Conservation (phyloP, 2,329 filamentous ascomycete species). For the Botryotinia narcissicola region DNA sequence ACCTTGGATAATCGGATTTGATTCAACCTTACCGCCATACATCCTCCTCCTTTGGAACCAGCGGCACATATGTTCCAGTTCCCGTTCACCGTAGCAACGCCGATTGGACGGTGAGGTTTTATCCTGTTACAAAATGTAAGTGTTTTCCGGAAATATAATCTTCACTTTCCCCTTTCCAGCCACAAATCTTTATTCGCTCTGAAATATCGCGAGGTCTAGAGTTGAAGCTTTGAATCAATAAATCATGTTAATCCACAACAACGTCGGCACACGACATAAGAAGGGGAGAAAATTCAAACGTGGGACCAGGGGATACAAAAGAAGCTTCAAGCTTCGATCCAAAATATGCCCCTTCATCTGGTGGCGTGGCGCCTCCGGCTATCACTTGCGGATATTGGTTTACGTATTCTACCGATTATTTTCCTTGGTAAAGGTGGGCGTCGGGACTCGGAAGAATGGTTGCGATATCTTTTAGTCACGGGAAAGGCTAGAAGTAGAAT, state of each 20-base stretch:
- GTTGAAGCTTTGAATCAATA: not conserved
- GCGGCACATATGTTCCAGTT: not conserved
- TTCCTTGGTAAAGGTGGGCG: not conserved
- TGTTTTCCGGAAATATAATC: not conserved
- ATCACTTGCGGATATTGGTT: not conserved
- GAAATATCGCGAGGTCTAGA: not conserved
- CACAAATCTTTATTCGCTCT: not conserved
- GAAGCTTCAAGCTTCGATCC: constrained; percentile 1
- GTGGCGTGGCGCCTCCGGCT: constrained; percentile 15
- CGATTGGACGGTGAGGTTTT: not conserved
- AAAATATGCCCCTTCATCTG: constrained; percentile 6
- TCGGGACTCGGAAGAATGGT: not conserved
- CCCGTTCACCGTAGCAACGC: not conserved
- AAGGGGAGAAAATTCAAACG: not conserved
- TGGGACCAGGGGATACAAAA: not conserved
- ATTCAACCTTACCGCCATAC: constrained; percentile 6
- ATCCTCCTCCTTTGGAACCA: not conserved
- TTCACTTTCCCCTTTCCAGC: not conserved
- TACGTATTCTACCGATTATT: not conserved
- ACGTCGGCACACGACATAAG: not conserved
- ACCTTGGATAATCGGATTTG: not conserved
- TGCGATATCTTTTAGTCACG: not conserved
- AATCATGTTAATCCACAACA: not conserved
- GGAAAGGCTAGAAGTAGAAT: not conserved
- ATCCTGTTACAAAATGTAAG: not conserved